A percentile compares a stretch with the other conserved stretches of the same genome.
Evolutionary conservation across 768 basidiomycete genomes (phyloP).

Genomic region (Lactifluus piperatus): DNA sequence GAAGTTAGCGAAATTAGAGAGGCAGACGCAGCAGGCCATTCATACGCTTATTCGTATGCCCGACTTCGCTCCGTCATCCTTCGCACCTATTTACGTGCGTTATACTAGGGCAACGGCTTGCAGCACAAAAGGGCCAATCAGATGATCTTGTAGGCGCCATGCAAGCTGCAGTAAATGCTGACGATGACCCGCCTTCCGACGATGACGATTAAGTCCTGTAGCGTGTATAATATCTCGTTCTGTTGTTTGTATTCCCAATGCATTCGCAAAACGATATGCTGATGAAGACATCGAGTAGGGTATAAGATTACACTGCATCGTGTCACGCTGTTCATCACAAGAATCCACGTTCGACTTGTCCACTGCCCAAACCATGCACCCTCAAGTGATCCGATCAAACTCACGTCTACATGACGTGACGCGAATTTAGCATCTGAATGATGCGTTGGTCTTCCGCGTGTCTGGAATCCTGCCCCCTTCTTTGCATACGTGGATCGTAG

Average conservation of each 20-base stretch:
- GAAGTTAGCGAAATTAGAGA: slow-evolving; percentile 80
- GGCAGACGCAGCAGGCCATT: slow-evolving; percentile 86
- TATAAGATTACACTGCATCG: slow-evolving; percentile 11
- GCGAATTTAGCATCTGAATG: slow-evolving; percentile 49
- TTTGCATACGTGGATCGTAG: slow-evolving; percentile 24
- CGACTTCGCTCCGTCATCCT: not conserved
- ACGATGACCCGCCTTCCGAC: slow-evolving; percentile 45
- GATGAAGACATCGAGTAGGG: slow-evolving; percentile 13
- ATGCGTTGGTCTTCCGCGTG: slow-evolving; percentile 52
- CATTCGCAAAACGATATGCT: not conserved
- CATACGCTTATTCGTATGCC: slow-evolving; percentile 85
- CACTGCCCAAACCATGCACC: not conserved
- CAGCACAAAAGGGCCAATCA: slow-evolving; percentile 68
- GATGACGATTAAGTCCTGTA: slow-evolving; percentile 44
- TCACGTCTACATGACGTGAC: slow-evolving; percentile 25
- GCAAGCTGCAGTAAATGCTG: slow-evolving; percentile 58
- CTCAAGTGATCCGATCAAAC: not conserved
- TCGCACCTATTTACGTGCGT: not conserved
- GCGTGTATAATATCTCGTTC: not conserved
- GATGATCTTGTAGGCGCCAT: slow-evolving; percentile 80
- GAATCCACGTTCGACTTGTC: not conserved
- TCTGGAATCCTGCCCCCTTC: slow-evolving; percentile 29
- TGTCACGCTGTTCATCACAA: slow-evolving; percentile 5
- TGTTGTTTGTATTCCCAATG: not conserved
- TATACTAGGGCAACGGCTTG: slow-evolving; percentile 61